Percentiles rank a stretch among this genome's conserved stretches.
Conservation (phyloP, 495 filamentous ascomycete genomes). For the Chaetomium fimeti region DNA sequence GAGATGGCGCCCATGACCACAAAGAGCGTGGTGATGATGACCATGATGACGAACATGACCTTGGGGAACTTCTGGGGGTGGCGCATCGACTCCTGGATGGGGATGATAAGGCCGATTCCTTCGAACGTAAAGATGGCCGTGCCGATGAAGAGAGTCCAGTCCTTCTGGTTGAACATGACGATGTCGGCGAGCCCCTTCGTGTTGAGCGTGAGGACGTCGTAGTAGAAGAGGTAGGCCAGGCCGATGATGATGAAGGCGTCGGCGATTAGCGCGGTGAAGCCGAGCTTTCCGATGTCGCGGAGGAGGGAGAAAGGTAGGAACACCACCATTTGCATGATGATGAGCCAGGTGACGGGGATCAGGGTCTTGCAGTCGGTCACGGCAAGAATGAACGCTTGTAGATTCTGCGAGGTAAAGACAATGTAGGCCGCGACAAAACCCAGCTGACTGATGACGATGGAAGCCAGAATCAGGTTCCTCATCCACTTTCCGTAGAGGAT, state of each 20-base stretch:
- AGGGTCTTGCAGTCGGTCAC: slow-evolving; percentile 77
- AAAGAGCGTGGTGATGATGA: slow-evolving; percentile 90
- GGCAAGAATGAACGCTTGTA: slow-evolving; percentile 85
- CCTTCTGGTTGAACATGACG: slow-evolving; percentile 75
- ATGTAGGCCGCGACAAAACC: slow-evolving; percentile 98
- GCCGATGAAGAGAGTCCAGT: slow-evolving; percentile 96
- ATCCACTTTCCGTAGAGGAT: slow-evolving; percentile 88
- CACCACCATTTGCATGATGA: slow-evolving; percentile 87
- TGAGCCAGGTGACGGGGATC: slow-evolving; percentile 84
- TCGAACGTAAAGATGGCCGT: slow-evolving; percentile 99
- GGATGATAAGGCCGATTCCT: slow-evolving; percentile 96
- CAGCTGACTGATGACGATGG: slow-evolving; percentile 90
- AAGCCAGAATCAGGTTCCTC: slow-evolving; percentile 79
- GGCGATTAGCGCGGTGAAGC: slow-evolving; percentile 84
- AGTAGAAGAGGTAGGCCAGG: slow-evolving; percentile 92
- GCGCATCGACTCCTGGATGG: slow-evolving; percentile 96
- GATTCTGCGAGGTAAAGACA: slow-evolving; percentile 92
- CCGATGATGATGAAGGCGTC: slow-evolving; percentile 93
- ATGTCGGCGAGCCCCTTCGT: slow-evolving; percentile 82
- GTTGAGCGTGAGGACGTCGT: slow-evolving; percentile 79
- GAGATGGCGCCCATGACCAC: slow-evolving; percentile 86
- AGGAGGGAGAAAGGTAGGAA: slow-evolving; percentile 92
- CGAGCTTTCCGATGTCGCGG: slow-evolving; percentile 92
- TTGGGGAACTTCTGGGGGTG: slow-evolving; percentile 81
- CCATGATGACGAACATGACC: slow-evolving; percentile 85